Conservation (phyloP, 495 filamentous ascomycete genomes). For the Penicillium bovifimosum region DNA sequence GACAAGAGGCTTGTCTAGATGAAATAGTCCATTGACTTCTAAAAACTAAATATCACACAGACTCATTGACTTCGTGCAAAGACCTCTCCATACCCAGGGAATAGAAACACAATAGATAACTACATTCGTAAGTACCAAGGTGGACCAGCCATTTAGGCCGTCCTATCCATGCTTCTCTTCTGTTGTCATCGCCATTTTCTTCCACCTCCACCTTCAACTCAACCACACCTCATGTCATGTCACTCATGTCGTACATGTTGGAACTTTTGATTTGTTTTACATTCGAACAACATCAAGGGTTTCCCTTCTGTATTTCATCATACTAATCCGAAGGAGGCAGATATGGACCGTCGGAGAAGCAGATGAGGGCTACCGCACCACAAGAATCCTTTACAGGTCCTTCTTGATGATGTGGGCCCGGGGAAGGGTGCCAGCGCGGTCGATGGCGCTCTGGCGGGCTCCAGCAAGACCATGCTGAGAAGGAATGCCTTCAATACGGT, state of each 20-base stretch:
- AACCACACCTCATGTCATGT: background rate
- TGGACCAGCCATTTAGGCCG: conserved; percentile 5
- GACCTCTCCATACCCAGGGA: background rate
- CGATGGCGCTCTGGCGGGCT: conserved; percentile 49
- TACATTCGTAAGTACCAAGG: background rate
- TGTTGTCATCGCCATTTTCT: background rate
- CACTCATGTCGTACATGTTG: conserved; percentile 1
- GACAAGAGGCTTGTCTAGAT: background rate
- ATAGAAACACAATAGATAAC: conserved; percentile 10
- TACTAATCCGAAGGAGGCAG: background rate
- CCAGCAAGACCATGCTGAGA: conserved; percentile 71
- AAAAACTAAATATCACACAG: conserved; percentile 5
- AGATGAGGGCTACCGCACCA: background rate
- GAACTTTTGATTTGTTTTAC: background rate
- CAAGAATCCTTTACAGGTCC: conserved; percentile 23
- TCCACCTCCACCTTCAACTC: background rate
- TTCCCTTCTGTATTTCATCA: background rate
- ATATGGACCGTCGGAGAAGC: background rate
- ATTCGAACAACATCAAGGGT: background rate
- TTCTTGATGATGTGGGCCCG: conserved; percentile 38
- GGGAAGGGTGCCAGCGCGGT: conserved; percentile 35
- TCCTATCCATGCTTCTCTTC: conserved; percentile 1
- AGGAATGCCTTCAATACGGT: conserved; percentile 81
- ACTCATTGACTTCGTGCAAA: conserved; percentile 8
- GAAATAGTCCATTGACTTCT: conserved; percentile 3